These are phyloP conservation scores for Scopulariopsis brevicaulis DNA, from an alignment of 2,329 filamentous ascomycete species.

Conservation along the genomic window DNA sequence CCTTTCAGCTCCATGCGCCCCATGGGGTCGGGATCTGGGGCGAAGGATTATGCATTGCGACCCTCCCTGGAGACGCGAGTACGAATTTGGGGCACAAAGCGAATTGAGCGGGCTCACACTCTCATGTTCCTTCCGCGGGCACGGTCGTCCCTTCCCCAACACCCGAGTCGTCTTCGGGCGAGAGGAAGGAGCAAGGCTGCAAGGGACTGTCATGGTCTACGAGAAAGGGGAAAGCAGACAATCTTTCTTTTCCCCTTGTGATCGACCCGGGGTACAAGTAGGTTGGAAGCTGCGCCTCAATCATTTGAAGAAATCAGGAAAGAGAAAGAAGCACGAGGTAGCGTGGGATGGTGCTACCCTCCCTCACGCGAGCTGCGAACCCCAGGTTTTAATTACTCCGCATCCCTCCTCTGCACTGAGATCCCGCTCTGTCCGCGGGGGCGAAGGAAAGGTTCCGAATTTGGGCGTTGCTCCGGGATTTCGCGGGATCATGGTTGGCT, in stretches of 20 bases:
- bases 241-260: background rate
- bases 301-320: no score
- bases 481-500: background rate
- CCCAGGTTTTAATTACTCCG: background rate
- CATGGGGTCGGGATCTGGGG: background rate
- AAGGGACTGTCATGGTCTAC: background rate
- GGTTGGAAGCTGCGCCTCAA: no score
- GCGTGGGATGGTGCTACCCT: no score
- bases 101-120: no score
- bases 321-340: no score
- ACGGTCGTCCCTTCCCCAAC: background rate
- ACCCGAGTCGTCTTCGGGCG: background rate
- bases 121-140: background rate
- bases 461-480: background rate
- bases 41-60: background rate
- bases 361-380: background rate
- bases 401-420: background rate
- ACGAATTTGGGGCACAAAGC: no score
- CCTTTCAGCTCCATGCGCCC: background rate
- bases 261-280: background rate
- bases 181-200: background rate
- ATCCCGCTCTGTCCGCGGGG: background rate
- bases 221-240: background rate
- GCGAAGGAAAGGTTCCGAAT: background rate
- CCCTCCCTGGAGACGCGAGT: no score